These are phyloP conservation scores for Cercospora sp. DNA, from an alignment of 2,329 filamentous ascomycete species.

Conservation along the genomic window DNA sequence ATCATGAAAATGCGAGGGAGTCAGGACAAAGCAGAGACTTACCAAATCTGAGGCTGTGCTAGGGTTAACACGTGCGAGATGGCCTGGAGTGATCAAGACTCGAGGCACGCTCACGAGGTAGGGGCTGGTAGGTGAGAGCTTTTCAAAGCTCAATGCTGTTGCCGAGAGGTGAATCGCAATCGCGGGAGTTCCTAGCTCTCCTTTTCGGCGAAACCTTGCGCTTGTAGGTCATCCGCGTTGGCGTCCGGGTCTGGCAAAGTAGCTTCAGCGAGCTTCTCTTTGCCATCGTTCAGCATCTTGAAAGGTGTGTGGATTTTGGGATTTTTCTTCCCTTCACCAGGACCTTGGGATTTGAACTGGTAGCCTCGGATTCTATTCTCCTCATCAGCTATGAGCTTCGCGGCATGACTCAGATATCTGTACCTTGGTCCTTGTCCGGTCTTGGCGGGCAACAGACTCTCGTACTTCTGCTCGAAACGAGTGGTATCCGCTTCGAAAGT, in stretches of 20 bases:
- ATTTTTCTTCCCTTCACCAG: slow-evolving; percentile 68
- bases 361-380: slow-evolving; percentile 67
- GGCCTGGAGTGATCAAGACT: background rate
- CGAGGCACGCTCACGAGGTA: too few relatives aligned
- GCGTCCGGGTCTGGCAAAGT: slow-evolving; percentile 51
- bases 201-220: slow-evolving; percentile 39
- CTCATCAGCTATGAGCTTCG: slow-evolving; percentile 20
- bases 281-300: slow-evolving; percentile 57
- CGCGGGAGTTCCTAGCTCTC: slow-evolving; percentile 12
- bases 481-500: slow-evolving; percentile 57
- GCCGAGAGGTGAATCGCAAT: background rate
- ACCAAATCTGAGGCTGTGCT: background rate
- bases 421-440: slow-evolving; percentile 74
- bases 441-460: slow-evolving; percentile 67
- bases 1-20: slow-evolving; percentile 5
- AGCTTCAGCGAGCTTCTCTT: slow-evolving; percentile 50
- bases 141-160: background rate
- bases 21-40: background rate
- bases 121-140: background rate
- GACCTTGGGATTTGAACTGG: slow-evolving; percentile 70
- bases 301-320: slow-evolving; percentile 68
- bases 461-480: slow-evolving; percentile 68
- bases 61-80: background rate
- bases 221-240: slow-evolving; percentile 53
- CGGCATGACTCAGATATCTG: slow-evolving; percentile 6